Conservation (phyloP, 2,329 filamentous ascomycete genomes). For the Hymenoscyphus albidus region DNA sequence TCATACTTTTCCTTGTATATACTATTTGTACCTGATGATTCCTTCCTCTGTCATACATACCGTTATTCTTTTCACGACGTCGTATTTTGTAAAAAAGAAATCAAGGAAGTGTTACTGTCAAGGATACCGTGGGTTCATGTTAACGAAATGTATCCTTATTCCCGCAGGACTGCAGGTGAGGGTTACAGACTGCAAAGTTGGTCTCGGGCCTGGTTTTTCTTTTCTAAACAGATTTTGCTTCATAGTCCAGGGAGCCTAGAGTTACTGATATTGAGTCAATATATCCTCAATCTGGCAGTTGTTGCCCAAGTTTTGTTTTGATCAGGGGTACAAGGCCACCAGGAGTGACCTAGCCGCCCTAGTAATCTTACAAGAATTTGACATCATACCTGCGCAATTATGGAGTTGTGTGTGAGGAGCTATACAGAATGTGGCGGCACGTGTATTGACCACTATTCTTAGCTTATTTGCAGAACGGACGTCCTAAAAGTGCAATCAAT, state of each 20-base stretch:
- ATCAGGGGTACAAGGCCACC: background rate
- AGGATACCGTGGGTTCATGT: background rate
- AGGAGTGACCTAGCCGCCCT: background rate
- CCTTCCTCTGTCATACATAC: background rate
- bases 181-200: too few species aligned
- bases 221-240: too few species aligned
- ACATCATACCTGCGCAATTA: background rate
- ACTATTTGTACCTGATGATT: background rate
- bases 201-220: too few species aligned
- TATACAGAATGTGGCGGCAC: background rate
- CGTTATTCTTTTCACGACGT: background rate
- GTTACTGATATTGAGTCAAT: background rate
- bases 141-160: background rate
- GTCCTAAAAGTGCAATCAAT: background rate
- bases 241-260: too few species aligned
- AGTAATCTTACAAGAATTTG: background rate
- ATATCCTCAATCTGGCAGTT: background rate
- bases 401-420: background rate
- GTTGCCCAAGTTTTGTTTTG: background rate
- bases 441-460: background rate
- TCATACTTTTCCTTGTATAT: background rate
- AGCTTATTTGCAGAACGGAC: background rate
- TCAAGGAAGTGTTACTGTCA: background rate
- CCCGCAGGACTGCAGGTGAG: too few species aligned
- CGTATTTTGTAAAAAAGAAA: background rate